Conservation (phyloP, 2,329 filamentous ascomycete species). For the Aaosphaeria arxii region DNA sequence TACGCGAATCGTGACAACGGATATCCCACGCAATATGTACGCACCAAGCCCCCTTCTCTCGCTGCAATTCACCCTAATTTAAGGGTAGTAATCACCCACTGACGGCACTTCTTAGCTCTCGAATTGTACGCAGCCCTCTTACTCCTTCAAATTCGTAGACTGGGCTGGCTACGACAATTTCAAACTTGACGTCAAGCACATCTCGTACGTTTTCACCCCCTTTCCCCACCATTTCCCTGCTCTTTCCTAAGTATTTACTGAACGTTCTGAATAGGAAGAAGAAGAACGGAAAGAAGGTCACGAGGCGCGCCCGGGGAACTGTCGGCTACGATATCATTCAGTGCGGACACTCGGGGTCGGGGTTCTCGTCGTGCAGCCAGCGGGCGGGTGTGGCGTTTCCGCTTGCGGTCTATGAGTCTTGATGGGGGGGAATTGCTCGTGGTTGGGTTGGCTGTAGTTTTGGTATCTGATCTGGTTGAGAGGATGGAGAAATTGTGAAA, state of each 20-base stretch:
- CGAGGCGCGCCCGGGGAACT: conserved; percentile 3
- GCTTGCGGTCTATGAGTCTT: conserved; percentile 7
- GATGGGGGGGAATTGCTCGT: neutral
- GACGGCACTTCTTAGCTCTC: neutral
- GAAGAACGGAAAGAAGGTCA: neutral
- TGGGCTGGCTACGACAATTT: conserved; percentile 9
- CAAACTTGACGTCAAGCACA: conserved; percentile 11
- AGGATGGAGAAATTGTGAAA: no score
- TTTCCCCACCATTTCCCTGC: neutral
- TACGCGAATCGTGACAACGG: conserved; percentile 5
- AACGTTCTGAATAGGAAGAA: neutral
- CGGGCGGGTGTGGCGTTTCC: conserved; percentile 7
- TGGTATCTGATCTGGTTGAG: no score
- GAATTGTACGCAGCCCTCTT: conserved; percentile 6
- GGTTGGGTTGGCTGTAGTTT: no score
- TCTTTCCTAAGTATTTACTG: neutral
- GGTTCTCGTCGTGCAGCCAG: conserved; percentile 11
- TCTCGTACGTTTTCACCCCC: conserved; percentile 1
- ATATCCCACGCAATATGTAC: conserved; percentile 5
- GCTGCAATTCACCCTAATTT: neutral
- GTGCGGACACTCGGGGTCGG: conserved; percentile 9
- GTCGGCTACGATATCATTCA: conserved; percentile 6
- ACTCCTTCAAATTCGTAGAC: conserved; percentile 10
- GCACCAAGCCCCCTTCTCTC: neutral
- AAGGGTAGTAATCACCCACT: neutral